Evolutionary conservation across 176 grass and related monocot species (phyloP), one percentile per base, ranked within the genome.

Genomic region (Cenchrus fungigraminus): DNA sequence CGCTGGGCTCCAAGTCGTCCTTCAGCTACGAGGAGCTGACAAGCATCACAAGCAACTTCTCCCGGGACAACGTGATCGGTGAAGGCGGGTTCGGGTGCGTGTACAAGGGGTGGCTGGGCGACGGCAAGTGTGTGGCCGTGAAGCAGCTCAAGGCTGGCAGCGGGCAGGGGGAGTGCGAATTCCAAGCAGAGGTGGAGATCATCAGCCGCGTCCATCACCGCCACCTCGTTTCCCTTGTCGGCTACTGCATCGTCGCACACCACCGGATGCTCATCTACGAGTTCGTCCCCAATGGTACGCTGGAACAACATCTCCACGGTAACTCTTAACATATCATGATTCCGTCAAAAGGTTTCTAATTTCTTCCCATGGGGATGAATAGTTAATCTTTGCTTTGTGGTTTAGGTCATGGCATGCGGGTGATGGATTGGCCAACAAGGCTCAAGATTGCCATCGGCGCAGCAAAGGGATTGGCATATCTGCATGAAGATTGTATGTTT

Each of bases 181-280:
- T 98, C 88, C 76, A 86, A 81, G 95, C 95, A 4, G 95, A 98
- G 86, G 93, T 95, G 71, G 93, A 95, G 49, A 98, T 95, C 70
- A 98, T 98, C 72, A 90, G 95, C 93, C 89, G 95, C 9, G 88
- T 98, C 12, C 95, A 98, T 86, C 95, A 98, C 80, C 86, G 95
- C 50, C 93, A 98, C 89, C 89, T 98, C 87, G 95, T 98, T 43
- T 95, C 95, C 9, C 89, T 98, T 43, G 93, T 95, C 19, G 95
- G 95, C 1, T 86, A 91, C 78, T 95, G 95, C 79, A 61, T 98
- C 40, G 83, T 87, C 16, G 86, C 77, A 19, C 79, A 90, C 66
- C 93, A 98, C 28, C 87, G 93, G 25, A 80, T 95, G 79, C 95
- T 98, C 71, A 76, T 98, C 57, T 98, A 98, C 65, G 95, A 98